phyloP scores from a whole-genome alignment of 2,329 filamentous ascomycete species.

The Fusarium sp. region DNA sequence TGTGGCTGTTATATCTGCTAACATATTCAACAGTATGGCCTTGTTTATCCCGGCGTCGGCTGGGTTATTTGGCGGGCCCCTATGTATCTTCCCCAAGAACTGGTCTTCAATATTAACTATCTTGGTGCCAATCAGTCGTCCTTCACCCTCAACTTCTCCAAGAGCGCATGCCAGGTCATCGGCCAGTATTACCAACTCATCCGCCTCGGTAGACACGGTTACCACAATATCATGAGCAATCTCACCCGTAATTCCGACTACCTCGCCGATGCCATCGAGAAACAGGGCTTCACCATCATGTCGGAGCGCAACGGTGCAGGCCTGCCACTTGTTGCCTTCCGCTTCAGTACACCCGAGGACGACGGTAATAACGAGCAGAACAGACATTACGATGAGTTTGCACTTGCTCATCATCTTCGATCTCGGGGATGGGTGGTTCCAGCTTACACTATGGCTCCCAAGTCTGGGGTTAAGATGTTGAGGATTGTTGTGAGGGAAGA shows the following conservation, averaged over 20 bases:
- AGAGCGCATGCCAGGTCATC: constrained; percentile 92
- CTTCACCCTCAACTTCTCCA: constrained; percentile 97
- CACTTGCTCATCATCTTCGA: constrained; percentile 83
- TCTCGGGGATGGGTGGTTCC: constrained; percentile 92
- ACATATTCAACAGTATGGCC: constrained; percentile 53
- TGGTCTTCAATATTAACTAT: constrained; percentile 99
- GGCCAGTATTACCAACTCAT: constrained; percentile 98
- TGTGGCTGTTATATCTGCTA: neutral
- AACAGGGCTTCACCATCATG: constrained; percentile 86
- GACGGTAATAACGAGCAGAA: constrained; percentile 52
- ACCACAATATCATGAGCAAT: constrained; percentile 92
- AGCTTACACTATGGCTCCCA: constrained; percentile 95
- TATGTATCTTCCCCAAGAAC: constrained; percentile 84
- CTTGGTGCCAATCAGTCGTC: constrained; percentile 93
- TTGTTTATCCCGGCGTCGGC: constrained; percentile 90
- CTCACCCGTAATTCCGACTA: constrained; percentile 90
- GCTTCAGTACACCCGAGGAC: constrained; percentile 66
- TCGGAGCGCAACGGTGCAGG: constrained; percentile 78
- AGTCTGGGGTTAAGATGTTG: constrained; percentile 90
- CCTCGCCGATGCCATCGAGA: constrained; percentile 73
- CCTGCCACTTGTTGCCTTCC: constrained; percentile 89
- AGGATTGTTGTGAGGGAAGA: constrained; percentile 92
- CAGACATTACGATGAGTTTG: constrained; percentile 74
- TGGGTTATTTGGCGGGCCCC: constrained; percentile 91
- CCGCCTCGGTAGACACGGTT: constrained; percentile 89